Evolutionary conservation across 2,329 filamentous ascomycete genomes (phyloP).

Genomic region (Phoma herbarum): DNA sequence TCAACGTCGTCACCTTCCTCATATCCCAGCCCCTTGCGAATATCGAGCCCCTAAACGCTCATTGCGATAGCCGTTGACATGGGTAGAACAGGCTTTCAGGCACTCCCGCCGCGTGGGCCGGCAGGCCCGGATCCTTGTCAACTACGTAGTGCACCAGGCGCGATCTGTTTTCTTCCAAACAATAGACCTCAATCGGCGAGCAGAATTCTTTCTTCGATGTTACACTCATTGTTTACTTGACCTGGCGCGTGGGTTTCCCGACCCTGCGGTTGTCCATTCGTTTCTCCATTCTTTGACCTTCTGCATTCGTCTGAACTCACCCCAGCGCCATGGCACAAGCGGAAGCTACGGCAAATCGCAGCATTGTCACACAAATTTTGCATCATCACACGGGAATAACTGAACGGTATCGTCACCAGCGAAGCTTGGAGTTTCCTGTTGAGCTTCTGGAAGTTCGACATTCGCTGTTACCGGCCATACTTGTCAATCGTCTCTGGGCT

Average conservation of each 20-base stretch:
- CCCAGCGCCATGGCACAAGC: slow-evolving; percentile 36
- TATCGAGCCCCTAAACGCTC: background rate
- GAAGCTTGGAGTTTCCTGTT: slow-evolving; percentile 43
- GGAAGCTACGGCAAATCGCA: slow-evolving; percentile 33
- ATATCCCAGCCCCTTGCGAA: slow-evolving; percentile 12
- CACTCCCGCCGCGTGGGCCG: slow-evolving; percentile 20
- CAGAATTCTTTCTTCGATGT: slow-evolving; percentile 12
- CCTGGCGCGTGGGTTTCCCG: slow-evolving; percentile 18
- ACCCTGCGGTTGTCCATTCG: slow-evolving; percentile 20
- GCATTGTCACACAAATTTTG: slow-evolving; percentile 39
- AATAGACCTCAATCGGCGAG: slow-evolving; percentile 5
- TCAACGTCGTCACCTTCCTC: slow-evolving; percentile 11
- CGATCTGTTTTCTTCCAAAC: slow-evolving; percentile 13
- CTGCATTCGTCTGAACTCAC: slow-evolving; percentile 11
- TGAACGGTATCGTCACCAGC: slow-evolving; percentile 43
- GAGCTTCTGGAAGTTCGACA: slow-evolving; percentile 47
- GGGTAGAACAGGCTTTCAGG: slow-evolving; percentile 25
- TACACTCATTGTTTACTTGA: slow-evolving; percentile 20
- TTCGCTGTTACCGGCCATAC: slow-evolving; percentile 43
- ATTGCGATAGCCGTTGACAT: slow-evolving; percentile 26
- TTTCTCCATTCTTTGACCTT: slow-evolving; percentile 20
- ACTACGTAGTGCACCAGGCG: slow-evolving; percentile 20
- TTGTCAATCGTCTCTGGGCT: slow-evolving; percentile 47
- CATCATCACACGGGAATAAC: slow-evolving; percentile 43
- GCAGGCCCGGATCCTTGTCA: slow-evolving; percentile 20